Evolutionary conservation across 306 rosid species (phyloP), one percentile per base, ranked within the genome.

Genomic region (Malus asiatica): DNA sequence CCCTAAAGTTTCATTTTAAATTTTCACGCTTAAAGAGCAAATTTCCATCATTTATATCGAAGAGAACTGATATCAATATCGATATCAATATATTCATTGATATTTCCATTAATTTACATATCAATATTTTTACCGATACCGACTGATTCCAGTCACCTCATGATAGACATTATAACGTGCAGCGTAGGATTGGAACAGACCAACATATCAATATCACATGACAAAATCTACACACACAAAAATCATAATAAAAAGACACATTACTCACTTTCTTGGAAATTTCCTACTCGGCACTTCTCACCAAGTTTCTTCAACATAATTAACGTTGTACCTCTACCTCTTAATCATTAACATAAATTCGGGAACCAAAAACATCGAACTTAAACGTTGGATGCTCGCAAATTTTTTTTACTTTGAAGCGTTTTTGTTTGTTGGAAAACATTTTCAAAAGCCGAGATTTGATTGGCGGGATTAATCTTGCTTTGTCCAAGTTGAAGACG

Each of bases 191-290:
- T 1, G 38, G 38, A 61, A 61, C 1, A 27, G 11, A 15, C 66
- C 66, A 30, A 63, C 23, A 30, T 63, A 63, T 11, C 1, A 6
- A 19, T 63, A 63, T 4, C 0, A 6, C 14, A 3, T 0, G 19
- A 32, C 32, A 76, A 68, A 68, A 68, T 33, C 8, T 25, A 67
- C 15, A 4, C 29, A 22, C 15, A 18, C n/a, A 1, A 67, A 33
- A 67, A 25, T 23, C 66, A 12, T 27, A 61, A 1, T 14, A 74
- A 48, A 52, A 33, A 5, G 76, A 76, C 68, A 48, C 25, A 1
- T 4, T 6, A 29, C 29, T 46, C 22, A 25, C 46, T 35, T 78
- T 81, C 80, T 14, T 3, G 23, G 87, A 81, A 84, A 74, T 60
- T 80, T 84, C 84, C 64, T 35, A 22, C 46, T 42, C 19, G 29